Percentiles rank a stretch among this genome's conserved stretches.
These are phyloP conservation scores for Echinosophora koreensis DNA, from an alignment of 306 rosid species.

Conservation along the genomic window DNA sequence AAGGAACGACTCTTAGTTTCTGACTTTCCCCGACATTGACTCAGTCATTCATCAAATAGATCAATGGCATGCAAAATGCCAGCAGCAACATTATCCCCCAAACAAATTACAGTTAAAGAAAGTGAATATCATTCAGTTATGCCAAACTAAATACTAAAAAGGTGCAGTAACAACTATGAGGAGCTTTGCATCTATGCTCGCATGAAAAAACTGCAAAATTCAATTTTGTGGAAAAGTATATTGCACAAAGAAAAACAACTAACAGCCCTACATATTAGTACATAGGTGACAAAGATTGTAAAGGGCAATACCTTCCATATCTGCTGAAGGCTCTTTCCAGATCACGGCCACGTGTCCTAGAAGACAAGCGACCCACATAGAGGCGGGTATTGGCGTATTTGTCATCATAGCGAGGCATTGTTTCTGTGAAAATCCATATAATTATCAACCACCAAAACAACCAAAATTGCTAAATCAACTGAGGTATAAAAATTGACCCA, in stretches of 20 bases:
- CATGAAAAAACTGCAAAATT: neutral
- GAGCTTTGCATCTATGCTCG: neutral
- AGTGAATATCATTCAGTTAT: neutral
- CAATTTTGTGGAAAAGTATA: neutral
- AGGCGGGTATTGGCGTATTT: constrained; percentile 74
- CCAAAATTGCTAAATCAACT: neutral
- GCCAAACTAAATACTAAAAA: neutral
- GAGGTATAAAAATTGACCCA: neutral
- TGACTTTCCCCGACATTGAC: too few species aligned
- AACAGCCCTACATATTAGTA: neutral
- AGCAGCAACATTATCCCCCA: neutral
- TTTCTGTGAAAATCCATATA: constrained; percentile 37
- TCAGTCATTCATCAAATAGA: neutral
- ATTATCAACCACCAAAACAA: neutral
- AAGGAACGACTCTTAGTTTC: neutral
- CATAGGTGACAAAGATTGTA: too few species aligned
- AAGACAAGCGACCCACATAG: constrained; percentile 79
- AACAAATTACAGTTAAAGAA: neutral
- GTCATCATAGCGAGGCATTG: constrained; percentile 87
- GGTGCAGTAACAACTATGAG: neutral
- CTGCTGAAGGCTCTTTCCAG: constrained; percentile 70
- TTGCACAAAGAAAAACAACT: neutral
- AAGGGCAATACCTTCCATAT: constrained; percentile 70
- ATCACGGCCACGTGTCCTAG: constrained; percentile 77
- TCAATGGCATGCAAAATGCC: neutral